Evolutionary conservation across 495 filamentous ascomycete species (phyloP).

Genomic region (Glarea lozoyensis): DNA sequence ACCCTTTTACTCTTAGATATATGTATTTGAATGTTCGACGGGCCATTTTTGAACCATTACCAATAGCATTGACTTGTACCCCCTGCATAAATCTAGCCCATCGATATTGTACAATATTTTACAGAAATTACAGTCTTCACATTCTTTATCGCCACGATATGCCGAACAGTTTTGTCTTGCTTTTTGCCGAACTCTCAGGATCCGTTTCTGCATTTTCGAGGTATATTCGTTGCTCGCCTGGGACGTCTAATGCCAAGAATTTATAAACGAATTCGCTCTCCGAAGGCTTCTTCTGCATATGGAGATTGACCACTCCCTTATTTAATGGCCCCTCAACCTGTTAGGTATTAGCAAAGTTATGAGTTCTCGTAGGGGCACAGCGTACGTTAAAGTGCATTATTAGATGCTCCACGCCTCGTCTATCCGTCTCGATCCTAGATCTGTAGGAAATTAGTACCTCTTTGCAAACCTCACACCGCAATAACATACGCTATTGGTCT

Average conservation of each 20-base stretch:
- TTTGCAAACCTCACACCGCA: not conserved
- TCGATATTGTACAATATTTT: too few relatives aligned
- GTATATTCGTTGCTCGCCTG: conserved; percentile 47
- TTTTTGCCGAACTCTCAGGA: conserved; percentile 23
- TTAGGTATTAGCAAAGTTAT: conserved; percentile 14
- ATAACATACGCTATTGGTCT: conserved; percentile 70
- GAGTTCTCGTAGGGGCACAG: not conserved
- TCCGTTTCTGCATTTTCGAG: conserved; percentile 47
- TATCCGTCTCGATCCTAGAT: conserved; percentile 59
- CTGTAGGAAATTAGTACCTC: conserved; percentile 1
- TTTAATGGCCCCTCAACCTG: conserved; percentile 78
- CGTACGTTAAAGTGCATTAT: conserved; percentile 80
- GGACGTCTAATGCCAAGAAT: conserved; percentile 72
- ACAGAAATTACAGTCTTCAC: too few relatives aligned
- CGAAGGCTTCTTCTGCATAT: conserved; percentile 56
- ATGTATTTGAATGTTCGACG: too few relatives aligned
- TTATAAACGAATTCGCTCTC: conserved; percentile 64
- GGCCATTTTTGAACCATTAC: too few relatives aligned
- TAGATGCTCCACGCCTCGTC: conserved; percentile 70
- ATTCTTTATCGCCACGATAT: conserved; percentile 52
- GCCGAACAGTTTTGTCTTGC: conserved; percentile 55
- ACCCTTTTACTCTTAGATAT: too few relatives aligned
- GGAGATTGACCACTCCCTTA: conserved; percentile 63
- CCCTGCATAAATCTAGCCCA: too few relatives aligned
- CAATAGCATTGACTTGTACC: too few relatives aligned